Percentiles rank a stretch among this genome's conserved stretches.
phyloP scores from a whole-genome alignment of 2,329 filamentous ascomycete species.

The Botrytis pseudocinerea region DNA sequence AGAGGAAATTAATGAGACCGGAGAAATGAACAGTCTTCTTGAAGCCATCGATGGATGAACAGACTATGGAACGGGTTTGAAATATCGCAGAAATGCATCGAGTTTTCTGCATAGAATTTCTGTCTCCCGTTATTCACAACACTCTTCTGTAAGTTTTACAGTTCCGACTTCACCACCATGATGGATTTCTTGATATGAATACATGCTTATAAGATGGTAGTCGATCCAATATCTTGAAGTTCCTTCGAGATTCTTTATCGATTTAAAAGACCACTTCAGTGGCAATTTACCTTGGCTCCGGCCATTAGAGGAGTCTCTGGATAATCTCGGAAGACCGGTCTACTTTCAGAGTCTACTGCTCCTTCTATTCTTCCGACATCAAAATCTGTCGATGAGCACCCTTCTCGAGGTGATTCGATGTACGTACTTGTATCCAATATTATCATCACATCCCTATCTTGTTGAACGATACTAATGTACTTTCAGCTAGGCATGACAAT shows the following conservation, averaged over 20 bases:
- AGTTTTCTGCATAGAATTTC: neutral
- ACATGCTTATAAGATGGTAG: neutral
- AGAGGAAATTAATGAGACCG: neutral
- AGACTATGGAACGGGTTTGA: neutral
- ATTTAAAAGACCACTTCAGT: neutral
- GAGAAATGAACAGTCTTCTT: neutral
- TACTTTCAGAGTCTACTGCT: neutral
- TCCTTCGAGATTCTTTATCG: neutral
- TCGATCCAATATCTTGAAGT: neutral
- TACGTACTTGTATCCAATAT: neutral
- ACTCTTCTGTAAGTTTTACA: neutral
- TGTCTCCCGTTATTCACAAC: neutral
- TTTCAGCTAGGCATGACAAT: neutral
- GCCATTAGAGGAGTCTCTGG: neutral
- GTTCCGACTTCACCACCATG: neutral
- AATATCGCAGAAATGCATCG: neutral
- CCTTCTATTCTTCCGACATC: neutral
- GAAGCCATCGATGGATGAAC: neutral
- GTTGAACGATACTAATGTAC: neutral
- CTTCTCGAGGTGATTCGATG: neutral
- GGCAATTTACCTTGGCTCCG: neutral
- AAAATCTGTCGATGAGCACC: neutral
- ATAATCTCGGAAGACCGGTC: neutral
- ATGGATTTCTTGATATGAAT: neutral
- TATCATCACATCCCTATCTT: too few species aligned